Percentiles rank a stretch among this genome's conserved stretches.
phyloP scores from a whole-genome alignment of 768 basidiomycete species.

The Russula lepida region DNA sequence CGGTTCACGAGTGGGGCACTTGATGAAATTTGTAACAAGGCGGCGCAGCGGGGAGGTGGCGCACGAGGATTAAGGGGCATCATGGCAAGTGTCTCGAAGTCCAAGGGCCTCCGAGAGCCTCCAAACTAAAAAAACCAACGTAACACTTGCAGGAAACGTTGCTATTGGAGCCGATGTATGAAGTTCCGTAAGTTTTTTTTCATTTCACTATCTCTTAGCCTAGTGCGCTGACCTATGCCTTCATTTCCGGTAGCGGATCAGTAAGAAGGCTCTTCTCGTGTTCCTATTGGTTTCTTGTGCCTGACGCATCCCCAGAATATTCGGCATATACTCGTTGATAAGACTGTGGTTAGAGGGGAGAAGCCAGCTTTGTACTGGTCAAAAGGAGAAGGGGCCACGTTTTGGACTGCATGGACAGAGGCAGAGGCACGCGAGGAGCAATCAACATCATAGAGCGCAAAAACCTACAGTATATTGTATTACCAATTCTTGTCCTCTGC shows the following conservation, averaged over 20 bases:
- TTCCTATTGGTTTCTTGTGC: background rate
- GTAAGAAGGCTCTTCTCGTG: slow-evolving; percentile 35
- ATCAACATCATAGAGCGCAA: slow-evolving; percentile 4
- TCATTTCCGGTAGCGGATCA: slow-evolving; percentile 44
- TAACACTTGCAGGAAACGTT: slow-evolving; percentile 53
- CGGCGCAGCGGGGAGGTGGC: slow-evolving; percentile 76
- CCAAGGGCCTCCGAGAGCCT: background rate
- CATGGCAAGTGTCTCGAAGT: slow-evolving; percentile 43
- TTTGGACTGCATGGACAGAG: slow-evolving; percentile 71
- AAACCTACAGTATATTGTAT: slow-evolving; percentile 17
- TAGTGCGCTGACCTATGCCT: background rate
- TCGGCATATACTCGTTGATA: slow-evolving; percentile 74
- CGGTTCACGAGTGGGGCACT: slow-evolving; percentile 77
- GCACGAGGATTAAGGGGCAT: slow-evolving; percentile 86
- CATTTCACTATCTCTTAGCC: background rate
- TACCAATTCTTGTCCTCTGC: slow-evolving; percentile 13
- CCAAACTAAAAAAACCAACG: background rate
- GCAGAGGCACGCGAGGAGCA: slow-evolving; percentile 39
- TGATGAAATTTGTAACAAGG: slow-evolving; percentile 72
- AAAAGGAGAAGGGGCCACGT: slow-evolving; percentile 53
- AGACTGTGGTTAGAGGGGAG: slow-evolving; percentile 57
- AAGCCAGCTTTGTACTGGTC: slow-evolving; percentile 67
- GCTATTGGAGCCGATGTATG: slow-evolving; percentile 87
- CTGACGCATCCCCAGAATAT: slow-evolving; percentile 43
- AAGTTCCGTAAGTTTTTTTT: slow-evolving; percentile 62